Conservation (phyloP, 1,139 yeast genomes). For the Candida anutae region DNA sequence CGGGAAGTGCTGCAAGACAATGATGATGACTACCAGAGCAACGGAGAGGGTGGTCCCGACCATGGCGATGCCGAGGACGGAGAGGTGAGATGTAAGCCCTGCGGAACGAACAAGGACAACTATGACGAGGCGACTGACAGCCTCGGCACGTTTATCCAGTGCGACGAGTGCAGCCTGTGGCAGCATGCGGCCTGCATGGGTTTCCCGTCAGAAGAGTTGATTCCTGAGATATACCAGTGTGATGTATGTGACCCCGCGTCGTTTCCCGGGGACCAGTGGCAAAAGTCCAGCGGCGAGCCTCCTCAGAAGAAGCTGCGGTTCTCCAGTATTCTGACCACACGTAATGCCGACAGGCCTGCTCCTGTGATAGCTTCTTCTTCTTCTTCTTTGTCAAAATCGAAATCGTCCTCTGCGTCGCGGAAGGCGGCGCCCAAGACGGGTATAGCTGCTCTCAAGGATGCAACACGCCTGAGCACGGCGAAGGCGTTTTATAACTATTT, state of each 20-base stretch:
- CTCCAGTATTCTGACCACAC: neutral
- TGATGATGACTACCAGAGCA: constrained; percentile 2
- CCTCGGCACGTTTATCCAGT: constrained; percentile 65
- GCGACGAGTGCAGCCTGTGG: constrained; percentile 77
- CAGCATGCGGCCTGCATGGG: constrained; percentile 77
- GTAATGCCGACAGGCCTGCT: no score
- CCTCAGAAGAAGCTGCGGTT: constrained; percentile 1
- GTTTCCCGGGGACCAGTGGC: no score
- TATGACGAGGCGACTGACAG: constrained; percentile 54
- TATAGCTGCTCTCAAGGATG: constrained; percentile 14
- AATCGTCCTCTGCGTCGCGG: constrained; percentile 1
- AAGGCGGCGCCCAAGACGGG: constrained; percentile 1
- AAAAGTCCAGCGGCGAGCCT: constrained; percentile 1
- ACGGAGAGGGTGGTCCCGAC: constrained; percentile 4
- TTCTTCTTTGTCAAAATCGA: neutral
- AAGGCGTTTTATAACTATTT: constrained; percentile 32
- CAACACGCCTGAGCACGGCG: constrained; percentile 27
- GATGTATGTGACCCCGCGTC: constrained; percentile 16
- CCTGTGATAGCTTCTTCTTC: neutral
- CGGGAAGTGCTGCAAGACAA: constrained; percentile 1
- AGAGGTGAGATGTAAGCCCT: constrained; percentile 55
- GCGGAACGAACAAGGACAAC: constrained; percentile 59
- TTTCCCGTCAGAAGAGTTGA: constrained; percentile 19
- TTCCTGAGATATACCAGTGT: constrained; percentile 29
- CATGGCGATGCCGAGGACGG: constrained; percentile 27